These are phyloP conservation scores for Colletotrichum plurivorum DNA, from an alignment of 2,329 filamentous ascomycete genomes.

Conservation along the genomic window DNA sequence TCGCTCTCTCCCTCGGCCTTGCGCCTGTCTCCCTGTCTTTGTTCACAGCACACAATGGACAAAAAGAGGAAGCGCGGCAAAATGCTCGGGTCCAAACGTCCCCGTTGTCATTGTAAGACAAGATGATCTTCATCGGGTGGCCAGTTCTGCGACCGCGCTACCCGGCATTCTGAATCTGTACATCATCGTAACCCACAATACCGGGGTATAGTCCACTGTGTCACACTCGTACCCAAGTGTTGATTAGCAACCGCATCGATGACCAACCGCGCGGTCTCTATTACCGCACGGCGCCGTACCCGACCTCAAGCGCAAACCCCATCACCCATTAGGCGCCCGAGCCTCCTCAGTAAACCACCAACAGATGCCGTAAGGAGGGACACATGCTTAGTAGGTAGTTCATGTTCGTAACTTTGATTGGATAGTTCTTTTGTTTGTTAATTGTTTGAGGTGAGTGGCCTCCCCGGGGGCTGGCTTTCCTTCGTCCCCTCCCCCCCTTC, in stretches of 20 bases:
- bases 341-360: neutral
- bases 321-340: conserved; percentile 8
- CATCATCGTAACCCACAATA: conserved; percentile 6
- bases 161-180: conserved; percentile 19
- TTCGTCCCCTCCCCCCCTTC: neutral
- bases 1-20: conserved; percentile 1
- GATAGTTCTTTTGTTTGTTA: conserved; percentile 19
- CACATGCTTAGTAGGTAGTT: neutral
- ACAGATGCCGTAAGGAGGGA: neutral
- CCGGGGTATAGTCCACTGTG: neutral
- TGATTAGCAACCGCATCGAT: neutral
- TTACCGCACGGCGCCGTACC: conserved; percentile 3
- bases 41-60: neutral
- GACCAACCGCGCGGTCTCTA: conserved; percentile 6
- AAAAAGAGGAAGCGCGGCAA: neutral
- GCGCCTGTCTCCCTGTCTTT: conserved; percentile 1
- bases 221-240: conserved; percentile 1
- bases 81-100: neutral
- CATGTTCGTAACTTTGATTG: conserved; percentile 26
- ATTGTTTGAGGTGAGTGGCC: conserved; percentile 53
- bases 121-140: conserved; percentile 26
- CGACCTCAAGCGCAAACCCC: conserved; percentile 6
- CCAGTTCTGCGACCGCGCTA: conserved; percentile 31
- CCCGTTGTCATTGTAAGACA: conserved; percentile 7
- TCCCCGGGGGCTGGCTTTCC: conserved; percentile 46